A percentile compares a stretch with the other conserved stretches of the same genome.
Evolutionary conservation across 208 protist genomes (phyloP).

Genomic region (Crithidia mellificae): DNA sequence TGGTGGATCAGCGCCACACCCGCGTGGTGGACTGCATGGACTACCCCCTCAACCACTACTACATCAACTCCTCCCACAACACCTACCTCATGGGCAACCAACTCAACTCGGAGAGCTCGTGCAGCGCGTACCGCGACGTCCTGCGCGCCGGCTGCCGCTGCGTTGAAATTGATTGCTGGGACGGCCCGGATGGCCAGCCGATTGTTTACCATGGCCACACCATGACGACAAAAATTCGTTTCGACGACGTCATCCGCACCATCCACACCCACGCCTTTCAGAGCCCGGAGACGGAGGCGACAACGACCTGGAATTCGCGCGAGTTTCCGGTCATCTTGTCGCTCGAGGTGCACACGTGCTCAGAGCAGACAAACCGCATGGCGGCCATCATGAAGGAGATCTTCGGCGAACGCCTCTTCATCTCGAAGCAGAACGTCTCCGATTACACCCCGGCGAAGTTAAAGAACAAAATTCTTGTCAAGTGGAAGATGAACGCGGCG

Average conservation of each 20-base stretch:
- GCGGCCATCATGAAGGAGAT: conserved; percentile 51
- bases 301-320: conserved; percentile 30
- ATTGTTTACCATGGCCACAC: conserved; percentile 88
- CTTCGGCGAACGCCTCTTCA: conserved; percentile 45
- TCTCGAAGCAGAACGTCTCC: conserved; percentile 21
- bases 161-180: conserved; percentile 87
- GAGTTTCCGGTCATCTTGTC: conserved; percentile 84
- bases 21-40: conserved; percentile 72
- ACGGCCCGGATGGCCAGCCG: conserved; percentile 67
- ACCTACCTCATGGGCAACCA: conserved; percentile 96
- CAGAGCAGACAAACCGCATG: conserved; percentile 63
- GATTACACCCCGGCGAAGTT: conserved; percentile 53
- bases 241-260: conserved; percentile 52
- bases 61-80: conserved; percentile 94
- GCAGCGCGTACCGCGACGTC: conserved; percentile 61
- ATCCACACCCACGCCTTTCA: conserved; percentile 78
- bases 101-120: conserved; percentile 59
- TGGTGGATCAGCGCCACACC: conserved; percentile 13
- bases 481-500: conserved; percentile 54
- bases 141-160: conserved; percentile 77
- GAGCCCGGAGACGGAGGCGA: background rate
- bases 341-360: conserved; percentile 80
- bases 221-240: conserved; percentile 69
- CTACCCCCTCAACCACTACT: conserved; percentile 83
- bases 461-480: conserved; percentile 66